These are phyloP conservation scores for Lactarius trivialis DNA, from an alignment of 768 basidiomycete species.

Conservation along the genomic window DNA sequence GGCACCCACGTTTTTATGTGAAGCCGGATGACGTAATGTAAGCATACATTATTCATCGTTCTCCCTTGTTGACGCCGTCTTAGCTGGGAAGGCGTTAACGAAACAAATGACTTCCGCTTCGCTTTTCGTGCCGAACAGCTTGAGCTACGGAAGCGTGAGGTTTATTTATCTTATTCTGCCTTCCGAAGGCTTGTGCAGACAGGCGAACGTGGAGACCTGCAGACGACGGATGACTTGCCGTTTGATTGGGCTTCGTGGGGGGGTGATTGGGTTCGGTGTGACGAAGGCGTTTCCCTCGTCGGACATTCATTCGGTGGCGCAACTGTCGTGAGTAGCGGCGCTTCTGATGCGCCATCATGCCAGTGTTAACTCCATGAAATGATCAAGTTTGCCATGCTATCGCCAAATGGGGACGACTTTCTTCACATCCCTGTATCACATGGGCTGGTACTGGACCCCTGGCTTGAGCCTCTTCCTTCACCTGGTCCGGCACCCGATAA, in stretches of 20 bases:
- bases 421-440: slow-evolving; percentile 46
- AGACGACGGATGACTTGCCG: slow-evolving; percentile 44
- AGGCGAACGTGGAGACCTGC: slow-evolving; percentile 21
- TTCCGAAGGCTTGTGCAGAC: slow-evolving; percentile 47
- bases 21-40: slow-evolving; percentile 51
- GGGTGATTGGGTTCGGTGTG: slow-evolving; percentile 30
- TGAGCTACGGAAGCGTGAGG: slow-evolving; percentile 58
- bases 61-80: not conserved
- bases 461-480: slow-evolving; percentile 68
- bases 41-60: slow-evolving; percentile 21
- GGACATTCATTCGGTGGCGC: slow-evolving; percentile 57
- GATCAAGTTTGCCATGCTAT: slow-evolving; percentile 50
- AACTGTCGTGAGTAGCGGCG: slow-evolving; percentile 37
- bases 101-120: slow-evolving; percentile 25
- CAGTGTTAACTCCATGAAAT: not conserved
- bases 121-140: slow-evolving; percentile 66
- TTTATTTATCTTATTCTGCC: slow-evolving; percentile 54
- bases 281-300: slow-evolving; percentile 35
- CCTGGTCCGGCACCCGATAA: slow-evolving; percentile 40
- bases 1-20: slow-evolving; percentile 43
- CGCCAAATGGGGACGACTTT: slow-evolving; percentile 34
- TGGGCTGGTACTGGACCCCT: slow-evolving; percentile 70
- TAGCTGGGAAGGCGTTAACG: slow-evolving; percentile 28
- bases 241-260: slow-evolving; percentile 41
- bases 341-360: not conserved